These are phyloP conservation scores for Mucuna pruriens DNA, from an alignment of 306 rosid species.

Conservation along the genomic window DNA sequence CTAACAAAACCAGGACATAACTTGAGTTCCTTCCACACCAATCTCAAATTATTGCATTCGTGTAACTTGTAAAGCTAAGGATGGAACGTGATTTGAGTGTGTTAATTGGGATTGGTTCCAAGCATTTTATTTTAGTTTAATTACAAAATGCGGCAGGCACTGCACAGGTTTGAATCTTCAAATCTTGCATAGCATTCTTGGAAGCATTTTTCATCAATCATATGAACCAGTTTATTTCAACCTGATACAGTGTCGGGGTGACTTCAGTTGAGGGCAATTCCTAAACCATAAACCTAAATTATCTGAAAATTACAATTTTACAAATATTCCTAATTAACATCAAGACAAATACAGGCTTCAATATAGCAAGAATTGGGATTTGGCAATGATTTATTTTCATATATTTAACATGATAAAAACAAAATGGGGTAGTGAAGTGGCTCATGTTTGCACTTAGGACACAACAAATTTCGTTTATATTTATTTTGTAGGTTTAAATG, in stretches of 20 bases:
- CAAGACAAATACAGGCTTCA: neutral
- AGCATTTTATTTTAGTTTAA: neutral
- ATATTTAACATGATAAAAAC: neutral
- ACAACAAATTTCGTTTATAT: neutral
- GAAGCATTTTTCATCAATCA: neutral
- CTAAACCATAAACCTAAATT: neutral
- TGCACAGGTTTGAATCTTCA: constrained; percentile 16
- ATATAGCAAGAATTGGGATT: neutral
- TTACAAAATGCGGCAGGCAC: neutral
- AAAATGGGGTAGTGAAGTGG: neutral
- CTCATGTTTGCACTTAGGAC: neutral
- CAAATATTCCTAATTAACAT: neutral
- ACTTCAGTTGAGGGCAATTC: neutral
- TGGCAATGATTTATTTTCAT: neutral
- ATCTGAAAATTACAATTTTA: neutral
- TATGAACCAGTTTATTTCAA: neutral
- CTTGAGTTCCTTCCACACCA: neutral
- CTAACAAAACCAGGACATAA: neutral
- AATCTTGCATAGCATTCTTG: neutral
- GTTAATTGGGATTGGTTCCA: constrained; percentile 8
- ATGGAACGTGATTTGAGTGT: neutral
- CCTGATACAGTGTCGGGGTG: neutral
- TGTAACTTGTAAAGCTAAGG: constrained; percentile 5
- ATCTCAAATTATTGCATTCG: constrained; percentile 17
- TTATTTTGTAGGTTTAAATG: neutral